These are phyloP conservation scores for Penicillium italicum DNA, from an alignment of 2,329 filamentous ascomycete species.

Conservation along the genomic window DNA sequence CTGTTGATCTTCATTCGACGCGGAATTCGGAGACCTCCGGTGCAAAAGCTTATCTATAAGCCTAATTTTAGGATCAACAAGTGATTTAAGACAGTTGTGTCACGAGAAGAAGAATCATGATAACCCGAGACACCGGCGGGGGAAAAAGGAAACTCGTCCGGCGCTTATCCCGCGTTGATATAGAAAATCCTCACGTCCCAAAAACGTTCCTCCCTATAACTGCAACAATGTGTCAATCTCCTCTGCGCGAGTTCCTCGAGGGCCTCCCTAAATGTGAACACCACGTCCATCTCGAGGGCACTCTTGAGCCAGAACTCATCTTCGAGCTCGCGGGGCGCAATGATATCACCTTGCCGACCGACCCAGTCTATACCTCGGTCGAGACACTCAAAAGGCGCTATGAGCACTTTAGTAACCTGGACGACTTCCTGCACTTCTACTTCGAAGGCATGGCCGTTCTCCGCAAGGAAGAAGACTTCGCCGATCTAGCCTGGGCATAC, in stretches of 20 bases:
- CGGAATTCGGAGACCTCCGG: conserved; percentile 14
- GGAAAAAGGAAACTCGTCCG: conserved; percentile 6
- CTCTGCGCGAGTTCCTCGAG: conserved; percentile 58
- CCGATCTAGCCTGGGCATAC: conserved; percentile 68
- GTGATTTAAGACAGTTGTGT: not conserved
- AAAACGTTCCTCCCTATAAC: not conserved
- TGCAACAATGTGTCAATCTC: conserved; percentile 55
- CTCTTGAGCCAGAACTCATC: conserved; percentile 65
- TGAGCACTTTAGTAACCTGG: conserved; percentile 63
- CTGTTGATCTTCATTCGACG: not conserved
- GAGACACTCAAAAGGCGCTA: conserved; percentile 62
- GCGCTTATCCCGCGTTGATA: not conserved
- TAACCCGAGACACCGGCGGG: not conserved
- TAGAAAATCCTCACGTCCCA: not conserved
- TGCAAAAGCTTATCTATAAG: conserved; percentile 3
- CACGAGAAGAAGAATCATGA: not conserved
- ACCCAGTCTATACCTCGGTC: conserved; percentile 61
- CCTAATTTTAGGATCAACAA: not conserved
- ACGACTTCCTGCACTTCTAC: conserved; percentile 77
- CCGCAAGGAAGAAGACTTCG: conserved; percentile 63
- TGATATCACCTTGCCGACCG: conserved; percentile 58
- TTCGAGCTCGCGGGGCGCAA: conserved; percentile 68
- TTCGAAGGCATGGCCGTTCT: conserved; percentile 72
- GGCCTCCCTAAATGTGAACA: conserved; percentile 76
- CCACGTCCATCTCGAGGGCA: conserved; percentile 76